phyloP scores from a whole-genome alignment of 2,329 filamentous ascomycete genomes.

The Peltaster fructicola region DNA sequence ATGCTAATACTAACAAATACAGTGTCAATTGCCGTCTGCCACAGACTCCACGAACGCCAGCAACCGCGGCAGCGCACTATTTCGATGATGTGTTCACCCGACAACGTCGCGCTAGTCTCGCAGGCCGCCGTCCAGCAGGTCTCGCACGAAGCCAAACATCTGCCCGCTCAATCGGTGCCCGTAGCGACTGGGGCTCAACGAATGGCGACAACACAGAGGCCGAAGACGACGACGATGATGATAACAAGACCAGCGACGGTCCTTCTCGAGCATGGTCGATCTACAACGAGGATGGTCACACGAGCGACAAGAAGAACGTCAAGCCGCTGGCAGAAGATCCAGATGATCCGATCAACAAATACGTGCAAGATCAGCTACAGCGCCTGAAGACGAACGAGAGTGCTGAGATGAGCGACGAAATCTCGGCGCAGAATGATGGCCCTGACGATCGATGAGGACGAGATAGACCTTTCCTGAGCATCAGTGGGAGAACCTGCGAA shows the following conservation, averaged over 20 bases:
- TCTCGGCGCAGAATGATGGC: conserved; percentile 34
- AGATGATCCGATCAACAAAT: conserved; percentile 53
- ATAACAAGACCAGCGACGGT: conserved; percentile 8
- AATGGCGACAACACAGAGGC: conserved; percentile 16
- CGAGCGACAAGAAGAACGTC: conserved; percentile 6
- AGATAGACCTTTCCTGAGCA: too few relatives aligned
- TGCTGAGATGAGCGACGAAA: conserved; percentile 41
- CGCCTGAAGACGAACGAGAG: conserved; percentile 46
- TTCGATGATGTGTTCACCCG: conserved; percentile 78
- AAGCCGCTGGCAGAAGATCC: conserved; percentile 14
- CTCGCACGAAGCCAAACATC: conserved; percentile 15
- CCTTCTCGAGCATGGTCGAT: conserved; percentile 28
- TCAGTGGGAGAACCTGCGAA: too few relatives aligned
- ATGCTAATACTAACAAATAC: conserved; percentile 23
- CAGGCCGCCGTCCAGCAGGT: conserved; percentile 50
- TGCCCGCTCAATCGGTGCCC: conserved; percentile 58
- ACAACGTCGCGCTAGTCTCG: conserved; percentile 22
- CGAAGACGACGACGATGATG: conserved; percentile 19
- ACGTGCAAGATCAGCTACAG: conserved; percentile 66
- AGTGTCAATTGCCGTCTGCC: conserved; percentile 80
- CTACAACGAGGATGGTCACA: conserved; percentile 34
- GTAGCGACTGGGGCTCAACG: conserved; percentile 49
- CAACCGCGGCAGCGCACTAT: conserved; percentile 72
- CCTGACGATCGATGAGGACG: too few relatives aligned
- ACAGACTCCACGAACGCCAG: conserved; percentile 79